Evolutionary conservation across 2,329 filamentous ascomycete species (phyloP).

Genomic region (Epichloe typhina): DNA sequence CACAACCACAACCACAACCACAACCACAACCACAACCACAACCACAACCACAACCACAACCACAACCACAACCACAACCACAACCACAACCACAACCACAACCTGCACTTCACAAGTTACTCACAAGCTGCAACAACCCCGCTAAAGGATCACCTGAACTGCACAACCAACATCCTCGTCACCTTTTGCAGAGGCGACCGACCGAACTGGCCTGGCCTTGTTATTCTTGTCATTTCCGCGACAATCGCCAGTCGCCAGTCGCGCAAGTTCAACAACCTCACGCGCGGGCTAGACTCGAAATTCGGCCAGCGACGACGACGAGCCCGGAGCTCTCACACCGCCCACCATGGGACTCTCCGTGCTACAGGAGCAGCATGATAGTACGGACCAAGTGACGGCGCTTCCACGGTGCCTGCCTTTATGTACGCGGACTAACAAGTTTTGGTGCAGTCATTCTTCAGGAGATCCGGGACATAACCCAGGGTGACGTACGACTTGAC

Average conservation of each 20-base stretch:
- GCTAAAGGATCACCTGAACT: not conserved
- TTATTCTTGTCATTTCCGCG: not conserved
- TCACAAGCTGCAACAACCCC: not conserved
- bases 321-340: constrained; percentile 10
- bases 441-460: constrained; percentile 20
- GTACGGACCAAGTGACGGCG: constrained; percentile 10
- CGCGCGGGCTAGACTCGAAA: not conserved
- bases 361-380: constrained; percentile 63
- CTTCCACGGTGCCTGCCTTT: not conserved
- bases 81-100: not conserved
- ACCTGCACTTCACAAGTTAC: not conserved
- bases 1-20: no score
- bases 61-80: no score
- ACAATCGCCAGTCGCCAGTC: no score
- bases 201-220: not conserved
- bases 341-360: constrained; percentile 70
- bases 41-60: no score
- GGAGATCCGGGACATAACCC: constrained; percentile 61
- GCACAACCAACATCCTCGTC: not conserved
- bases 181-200: not conserved
- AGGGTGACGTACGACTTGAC: constrained; percentile 54
- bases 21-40: no score
- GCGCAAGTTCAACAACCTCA: not conserved
- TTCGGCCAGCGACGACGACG: not conserved
- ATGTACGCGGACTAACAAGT: constrained; percentile 1